phyloP scores from a whole-genome alignment of 75 land plant genomes.

The Cryptomeria japonica region DNA sequence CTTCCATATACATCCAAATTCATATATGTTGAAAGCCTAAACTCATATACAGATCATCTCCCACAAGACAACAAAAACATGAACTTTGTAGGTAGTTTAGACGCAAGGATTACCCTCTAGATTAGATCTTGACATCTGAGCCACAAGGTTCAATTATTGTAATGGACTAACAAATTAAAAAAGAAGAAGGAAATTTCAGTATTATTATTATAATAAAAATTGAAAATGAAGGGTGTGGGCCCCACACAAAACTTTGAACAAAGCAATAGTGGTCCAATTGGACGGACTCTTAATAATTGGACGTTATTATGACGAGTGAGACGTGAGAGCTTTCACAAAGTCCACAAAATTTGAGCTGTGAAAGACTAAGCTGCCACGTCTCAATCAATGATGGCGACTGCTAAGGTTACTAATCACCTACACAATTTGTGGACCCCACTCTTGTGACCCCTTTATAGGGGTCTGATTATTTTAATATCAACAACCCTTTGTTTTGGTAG shows the following conservation, averaged over 20 bases:
- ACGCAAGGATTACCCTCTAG: neutral
- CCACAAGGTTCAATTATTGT: neutral
- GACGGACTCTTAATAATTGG: neutral
- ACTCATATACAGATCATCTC: too few relatives aligned
- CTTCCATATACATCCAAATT: too few relatives aligned
- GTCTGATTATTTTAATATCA: too few relatives aligned
- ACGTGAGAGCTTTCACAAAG: neutral
- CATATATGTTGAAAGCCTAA: too few relatives aligned
- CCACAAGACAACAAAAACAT: too few relatives aligned
- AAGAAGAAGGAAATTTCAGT: neutral
- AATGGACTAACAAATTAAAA: neutral
- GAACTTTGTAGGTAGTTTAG: neutral
- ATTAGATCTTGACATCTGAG: neutral
- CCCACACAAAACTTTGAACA: neutral
- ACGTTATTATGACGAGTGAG: neutral
- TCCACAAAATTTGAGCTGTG: constrained; percentile 4
- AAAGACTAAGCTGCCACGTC: neutral
- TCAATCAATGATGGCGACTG: neutral
- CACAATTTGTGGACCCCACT: neutral
- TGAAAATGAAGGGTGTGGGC: neutral
- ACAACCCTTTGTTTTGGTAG: too few relatives aligned
- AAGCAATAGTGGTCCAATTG: neutral
- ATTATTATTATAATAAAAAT: too few relatives aligned
- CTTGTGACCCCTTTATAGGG: too few relatives aligned
- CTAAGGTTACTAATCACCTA: neutral